Base-by-base conservation (phyloP, 2,329 filamentous ascomycete genomes). In the Leptosphaerulina australis region DNA sequence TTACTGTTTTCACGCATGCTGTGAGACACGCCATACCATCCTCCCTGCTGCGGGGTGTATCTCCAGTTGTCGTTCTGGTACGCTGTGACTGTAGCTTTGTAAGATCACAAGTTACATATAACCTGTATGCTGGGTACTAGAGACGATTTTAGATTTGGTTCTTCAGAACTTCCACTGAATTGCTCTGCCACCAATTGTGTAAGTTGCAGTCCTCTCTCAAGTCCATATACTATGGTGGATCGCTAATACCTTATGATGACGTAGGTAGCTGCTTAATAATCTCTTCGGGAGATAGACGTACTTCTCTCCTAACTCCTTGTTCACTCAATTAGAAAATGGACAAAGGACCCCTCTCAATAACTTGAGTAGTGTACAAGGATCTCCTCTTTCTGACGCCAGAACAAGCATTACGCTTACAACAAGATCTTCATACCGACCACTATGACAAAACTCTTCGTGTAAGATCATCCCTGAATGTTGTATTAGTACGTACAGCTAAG, bases 401-500 rank as follows among this genome's bases (percentile, higher is more conserved):
- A n/a, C n/a, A n/a, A n/a, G n/a, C n/a, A n/a, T n/a, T n/a, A n/a
- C n/a, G n/a, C n/a, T n/a, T n/a, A n/a, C n/a, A n/a, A n/a, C n/a
- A n/a, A n/a, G n/a, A n/a, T n/a, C n/a, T n/a, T n/a, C n/a, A n/a
- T n/a, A 5, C 24, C 11, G 6, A 22, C 21, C 35, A 55, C 17
- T 3, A 68, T 68, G 65, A 55, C 65, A 15, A 67, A 65, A 38
- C 58, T 68, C 17, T 68, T 68, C 52, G 52, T 68, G 65, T 65
- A 46, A 44, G 60, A 12, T 35, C 10, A 5, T 15, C 6, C 18
- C 9, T 31, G 26, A 2, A 10, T 29, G 6, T 1, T 2, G 1
- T 20, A 11, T 17, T 20, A 12, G 2, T 36, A 15, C 20, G 20
- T 25, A 11, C 29, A 18, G 17, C 26, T 51, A n/a, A 51, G 14